These are phyloP conservation scores for Talaromyces sp. DNA, from an alignment of 2,329 filamentous ascomycete species.

Conservation along the genomic window DNA sequence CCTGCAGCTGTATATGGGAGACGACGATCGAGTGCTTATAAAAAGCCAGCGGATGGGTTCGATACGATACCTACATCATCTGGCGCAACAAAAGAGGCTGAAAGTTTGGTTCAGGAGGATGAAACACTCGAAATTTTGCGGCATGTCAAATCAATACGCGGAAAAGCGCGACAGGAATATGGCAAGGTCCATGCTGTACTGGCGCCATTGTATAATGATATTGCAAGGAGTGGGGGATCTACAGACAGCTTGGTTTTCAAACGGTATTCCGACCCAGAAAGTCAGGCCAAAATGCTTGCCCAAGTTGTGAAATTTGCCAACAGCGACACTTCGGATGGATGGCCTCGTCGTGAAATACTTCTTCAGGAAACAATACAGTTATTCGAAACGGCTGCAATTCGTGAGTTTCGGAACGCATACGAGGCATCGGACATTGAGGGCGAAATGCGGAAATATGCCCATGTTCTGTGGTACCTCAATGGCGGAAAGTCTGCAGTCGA, in stretches of 20 bases:
- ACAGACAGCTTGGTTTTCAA: conserved; percentile 82
- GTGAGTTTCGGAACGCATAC: conserved; percentile 91
- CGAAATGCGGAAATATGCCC: conserved; percentile 83
- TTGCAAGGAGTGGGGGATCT: conserved; percentile 66
- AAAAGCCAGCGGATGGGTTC: conserved; percentile 63
- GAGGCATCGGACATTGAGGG: conserved; percentile 85
- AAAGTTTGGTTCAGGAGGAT: conserved; percentile 57
- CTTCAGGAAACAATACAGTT: conserved; percentile 72
- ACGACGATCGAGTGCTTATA: conserved; percentile 15
- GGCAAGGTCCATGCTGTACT: conserved; percentile 86
- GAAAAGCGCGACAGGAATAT: conserved; percentile 83
- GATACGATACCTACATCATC: conserved; percentile 67
- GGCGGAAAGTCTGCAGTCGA: conserved; percentile 77
- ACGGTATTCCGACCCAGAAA: conserved; percentile 81
- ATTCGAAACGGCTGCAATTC: conserved; percentile 86
- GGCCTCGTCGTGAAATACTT: conserved; percentile 67
- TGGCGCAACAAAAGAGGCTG: conserved; percentile 31
- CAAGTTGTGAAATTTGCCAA: conserved; percentile 76
- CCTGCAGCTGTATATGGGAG: neutral
- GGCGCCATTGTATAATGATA: conserved; percentile 83
- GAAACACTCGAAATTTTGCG: conserved; percentile 66
- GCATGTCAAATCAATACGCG: conserved; percentile 73
- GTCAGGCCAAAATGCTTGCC: conserved; percentile 84
- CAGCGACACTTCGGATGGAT: conserved; percentile 77
- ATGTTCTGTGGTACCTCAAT: conserved; percentile 79